phyloP scores from a whole-genome alignment of 2,329 filamentous ascomycete species.

The Monilinia laxa region DNA sequence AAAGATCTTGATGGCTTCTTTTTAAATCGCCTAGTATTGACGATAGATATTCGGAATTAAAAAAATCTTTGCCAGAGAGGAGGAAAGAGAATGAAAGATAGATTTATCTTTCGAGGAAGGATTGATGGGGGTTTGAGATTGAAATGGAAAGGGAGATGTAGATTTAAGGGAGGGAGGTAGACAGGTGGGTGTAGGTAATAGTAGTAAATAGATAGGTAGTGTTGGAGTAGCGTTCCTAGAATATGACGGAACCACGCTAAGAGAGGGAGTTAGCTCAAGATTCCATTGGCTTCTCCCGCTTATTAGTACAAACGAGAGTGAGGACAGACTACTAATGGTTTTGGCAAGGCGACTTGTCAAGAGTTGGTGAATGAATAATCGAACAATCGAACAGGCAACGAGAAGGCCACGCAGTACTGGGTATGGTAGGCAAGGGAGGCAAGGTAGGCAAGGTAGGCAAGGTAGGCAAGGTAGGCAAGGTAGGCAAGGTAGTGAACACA shows the following conservation, averaged over 20 bases:
- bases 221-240: constrained; percentile 19
- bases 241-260: constrained; percentile 24
- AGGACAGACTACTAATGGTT: too few relatives aligned
- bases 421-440: too few relatives aligned
- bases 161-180: neutral
- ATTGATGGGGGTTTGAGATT: neutral
- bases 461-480: too few relatives aligned
- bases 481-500: too few relatives aligned
- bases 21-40: constrained; percentile 5
- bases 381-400: constrained; percentile 14
- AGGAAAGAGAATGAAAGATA: constrained; percentile 2
- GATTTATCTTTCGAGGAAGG: constrained; percentile 3
- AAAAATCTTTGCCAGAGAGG: neutral
- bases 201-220: too few relatives aligned
- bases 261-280: neutral
- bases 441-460: too few relatives aligned
- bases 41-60: neutral
- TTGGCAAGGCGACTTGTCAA: neutral
- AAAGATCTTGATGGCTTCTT: neutral
- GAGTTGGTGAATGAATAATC: neutral
- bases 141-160: constrained; percentile 5
- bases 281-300: constrained; percentile 24
- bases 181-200: constrained; percentile 7
- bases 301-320: neutral
- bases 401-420: constrained; percentile 15